These are phyloP conservation scores for Stevia rebaudiana DNA, from an alignment of 140 eudicot species.

Conservation along the genomic window DNA sequence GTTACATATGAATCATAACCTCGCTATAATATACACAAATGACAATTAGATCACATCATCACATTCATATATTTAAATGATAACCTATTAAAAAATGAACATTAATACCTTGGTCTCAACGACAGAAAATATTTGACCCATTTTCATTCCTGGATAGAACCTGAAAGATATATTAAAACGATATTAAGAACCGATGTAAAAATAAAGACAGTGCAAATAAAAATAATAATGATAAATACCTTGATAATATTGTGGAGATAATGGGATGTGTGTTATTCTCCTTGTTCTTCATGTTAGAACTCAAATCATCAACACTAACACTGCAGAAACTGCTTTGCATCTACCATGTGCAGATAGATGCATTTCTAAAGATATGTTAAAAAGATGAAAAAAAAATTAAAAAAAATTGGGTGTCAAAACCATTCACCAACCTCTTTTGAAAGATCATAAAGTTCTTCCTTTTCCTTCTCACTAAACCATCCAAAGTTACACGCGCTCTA, in stretches of 20 bases:
- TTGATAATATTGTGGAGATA: slow-evolving; percentile 57
- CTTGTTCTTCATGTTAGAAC: slow-evolving; percentile 39
- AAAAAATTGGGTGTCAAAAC: slow-evolving; percentile 10
- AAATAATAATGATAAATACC: slow-evolving; percentile 28
- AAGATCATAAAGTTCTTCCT: slow-evolving; percentile 53
- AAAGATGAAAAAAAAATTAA: slow-evolving; percentile 20
- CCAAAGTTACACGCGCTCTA: slow-evolving; percentile 72
- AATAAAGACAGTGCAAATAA: neutral
- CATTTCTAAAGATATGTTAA: neutral
- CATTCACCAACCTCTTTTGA: slow-evolving; percentile 54
- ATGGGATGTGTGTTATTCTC: slow-evolving; percentile 30
- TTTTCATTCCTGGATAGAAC: slow-evolving; percentile 67
- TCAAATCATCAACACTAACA: slow-evolving; percentile 29
- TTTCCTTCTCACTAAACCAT: slow-evolving; percentile 60
- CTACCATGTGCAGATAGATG: slow-evolving; percentile 29
- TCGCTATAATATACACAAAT: slow-evolving; percentile 38
- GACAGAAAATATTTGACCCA: slow-evolving; percentile 57
- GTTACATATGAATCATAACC: slow-evolving; percentile 63
- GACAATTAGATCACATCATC: slow-evolving; percentile 16
- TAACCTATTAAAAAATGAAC: neutral
- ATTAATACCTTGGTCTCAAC: slow-evolving; percentile 49
- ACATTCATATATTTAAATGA: neutral
- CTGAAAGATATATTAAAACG: too few species aligned
- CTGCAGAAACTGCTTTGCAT: slow-evolving; percentile 52
- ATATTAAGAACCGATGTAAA: neutral